These are phyloP conservation scores for Ogataea wickerhamii DNA, from an alignment of 805 yeast genomes.

Conservation along the genomic window DNA sequence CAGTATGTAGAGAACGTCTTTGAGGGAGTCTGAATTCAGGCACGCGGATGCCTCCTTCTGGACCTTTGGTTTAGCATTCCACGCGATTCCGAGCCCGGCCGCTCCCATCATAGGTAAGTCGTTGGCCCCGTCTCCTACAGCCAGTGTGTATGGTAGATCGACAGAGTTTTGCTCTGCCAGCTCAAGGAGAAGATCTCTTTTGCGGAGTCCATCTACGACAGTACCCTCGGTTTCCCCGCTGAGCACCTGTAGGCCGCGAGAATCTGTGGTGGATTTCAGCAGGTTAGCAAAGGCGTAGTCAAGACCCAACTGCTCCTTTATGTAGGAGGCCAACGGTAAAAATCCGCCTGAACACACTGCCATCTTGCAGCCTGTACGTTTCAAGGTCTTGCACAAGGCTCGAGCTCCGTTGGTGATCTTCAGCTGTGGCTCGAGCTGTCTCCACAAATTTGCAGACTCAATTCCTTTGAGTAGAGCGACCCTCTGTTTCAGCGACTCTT, in stretches of 20 bases:
- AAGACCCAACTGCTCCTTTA: constrained; percentile 61
- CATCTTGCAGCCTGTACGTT: constrained; percentile 57
- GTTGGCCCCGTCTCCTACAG: constrained; percentile 97
- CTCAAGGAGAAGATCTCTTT: constrained; percentile 66
- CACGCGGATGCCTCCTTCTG: constrained; percentile 79
- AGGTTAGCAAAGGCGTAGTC: constrained; percentile 90
- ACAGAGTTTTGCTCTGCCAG: constrained; percentile 56
- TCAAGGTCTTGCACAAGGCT: constrained; percentile 63
- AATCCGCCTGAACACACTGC: constrained; percentile 97
- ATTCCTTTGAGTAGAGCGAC: constrained; percentile 82
- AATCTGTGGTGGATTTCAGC: constrained; percentile 45
- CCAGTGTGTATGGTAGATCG: constrained; percentile 55
- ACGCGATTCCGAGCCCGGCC: constrained; percentile 94
- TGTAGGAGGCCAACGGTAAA: constrained; percentile 76
- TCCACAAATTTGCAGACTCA: constrained; percentile 68
- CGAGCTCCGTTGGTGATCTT: constrained; percentile 81
- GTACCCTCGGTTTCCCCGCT: constrained; percentile 78
- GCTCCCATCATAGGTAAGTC: constrained; percentile 87
- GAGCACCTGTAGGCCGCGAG: constrained; percentile 41
- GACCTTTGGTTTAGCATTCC: constrained; percentile 96
- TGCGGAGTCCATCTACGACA: constrained; percentile 80
- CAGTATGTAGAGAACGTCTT: constrained; percentile 74
- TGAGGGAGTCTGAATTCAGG: constrained; percentile 68
- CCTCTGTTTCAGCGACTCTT: constrained; percentile 70
- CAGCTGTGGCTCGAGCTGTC: constrained; percentile 66